phyloP scores from a whole-genome alignment of 495 filamentous ascomycete genomes.

The Penicillium alfredii region DNA sequence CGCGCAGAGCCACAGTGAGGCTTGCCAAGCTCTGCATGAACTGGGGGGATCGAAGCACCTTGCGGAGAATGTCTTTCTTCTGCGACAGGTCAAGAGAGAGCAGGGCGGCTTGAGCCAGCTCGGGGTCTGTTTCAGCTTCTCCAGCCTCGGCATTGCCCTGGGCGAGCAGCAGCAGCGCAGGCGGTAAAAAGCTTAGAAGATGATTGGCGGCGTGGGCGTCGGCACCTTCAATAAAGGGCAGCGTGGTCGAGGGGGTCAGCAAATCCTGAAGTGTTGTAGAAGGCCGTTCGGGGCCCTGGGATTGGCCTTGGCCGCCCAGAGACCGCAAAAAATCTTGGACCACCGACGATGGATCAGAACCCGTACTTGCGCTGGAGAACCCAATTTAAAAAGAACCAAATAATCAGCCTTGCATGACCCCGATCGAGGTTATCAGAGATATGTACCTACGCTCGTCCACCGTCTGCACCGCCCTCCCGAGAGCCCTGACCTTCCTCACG shows the following conservation, averaged over 20 bases:
- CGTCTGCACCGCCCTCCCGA: slow-evolving; percentile 88
- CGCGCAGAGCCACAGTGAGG: slow-evolving; percentile 78
- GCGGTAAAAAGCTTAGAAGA: slow-evolving; percentile 71
- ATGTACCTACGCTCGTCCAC: slow-evolving; percentile 97
- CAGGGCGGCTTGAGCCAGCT: slow-evolving; percentile 61
- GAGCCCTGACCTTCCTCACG: slow-evolving; percentile 83
- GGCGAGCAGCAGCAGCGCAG: slow-evolving; percentile 62
- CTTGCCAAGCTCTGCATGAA: slow-evolving; percentile 80
- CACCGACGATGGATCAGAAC: slow-evolving; percentile 54
- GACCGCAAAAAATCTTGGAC: slow-evolving; percentile 87
- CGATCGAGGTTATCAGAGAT: slow-evolving; percentile 29
- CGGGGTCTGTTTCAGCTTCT: slow-evolving; percentile 59
- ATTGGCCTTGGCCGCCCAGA: slow-evolving; percentile 54
- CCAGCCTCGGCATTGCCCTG: slow-evolving; percentile 55
- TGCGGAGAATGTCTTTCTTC: slow-evolving; percentile 74
- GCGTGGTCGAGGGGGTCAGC: slow-evolving; percentile 65
- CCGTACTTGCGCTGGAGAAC: slow-evolving; percentile 37
- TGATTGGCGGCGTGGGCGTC: slow-evolving; percentile 60
- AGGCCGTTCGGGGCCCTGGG: slow-evolving; percentile 50
- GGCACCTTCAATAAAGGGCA: slow-evolving; percentile 67
- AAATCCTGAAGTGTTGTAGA: slow-evolving; percentile 87
- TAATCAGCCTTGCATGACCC: slow-evolving; percentile 4
- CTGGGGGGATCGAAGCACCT: slow-evolving; percentile 84
- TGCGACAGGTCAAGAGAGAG: slow-evolving; percentile 67
- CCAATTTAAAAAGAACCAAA: slow-evolving; percentile 1